These are phyloP conservation scores for Aureobasidium leucospermi DNA, from an alignment of 2,329 filamentous ascomycete species.

Conservation along the genomic window DNA sequence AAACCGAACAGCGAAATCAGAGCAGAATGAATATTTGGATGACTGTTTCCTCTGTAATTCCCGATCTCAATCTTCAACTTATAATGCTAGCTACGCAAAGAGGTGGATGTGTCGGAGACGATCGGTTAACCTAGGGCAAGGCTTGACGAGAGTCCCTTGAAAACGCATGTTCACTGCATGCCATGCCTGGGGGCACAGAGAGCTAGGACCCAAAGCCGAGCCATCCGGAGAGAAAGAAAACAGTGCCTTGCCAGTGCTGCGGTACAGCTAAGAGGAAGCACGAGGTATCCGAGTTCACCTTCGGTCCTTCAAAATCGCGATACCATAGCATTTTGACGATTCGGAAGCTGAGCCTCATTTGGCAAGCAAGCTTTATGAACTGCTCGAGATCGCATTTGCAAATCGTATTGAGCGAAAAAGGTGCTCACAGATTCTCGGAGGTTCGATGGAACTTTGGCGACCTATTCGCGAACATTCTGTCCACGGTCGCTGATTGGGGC, in stretches of 20 bases:
- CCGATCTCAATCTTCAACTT: not conserved
- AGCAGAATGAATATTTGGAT: not conserved
- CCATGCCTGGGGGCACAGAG: conserved; percentile 3
- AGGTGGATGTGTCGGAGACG: not conserved
- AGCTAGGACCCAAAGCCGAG: not conserved
- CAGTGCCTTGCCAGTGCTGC: not conserved
- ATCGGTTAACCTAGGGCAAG: not conserved
- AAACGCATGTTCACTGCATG: conserved; percentile 11
- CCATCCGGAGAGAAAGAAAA: not conserved
- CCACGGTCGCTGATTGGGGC: not conserved
- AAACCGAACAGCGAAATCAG: not conserved
- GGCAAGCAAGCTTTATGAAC: not conserved
- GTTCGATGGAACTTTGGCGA: not conserved
- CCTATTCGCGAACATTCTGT: not conserved
- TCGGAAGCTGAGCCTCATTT: not conserved
- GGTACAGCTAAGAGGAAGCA: not conserved
- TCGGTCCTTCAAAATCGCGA: not conserved
- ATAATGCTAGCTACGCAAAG: not conserved
- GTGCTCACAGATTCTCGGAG: not conserved
- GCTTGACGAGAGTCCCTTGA: conserved; percentile 8
- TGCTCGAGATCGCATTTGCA: not conserved
- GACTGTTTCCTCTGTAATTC: not conserved
- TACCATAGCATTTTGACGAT: not conserved
- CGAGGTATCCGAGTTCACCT: not conserved
- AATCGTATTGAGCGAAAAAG: too few relatives aligned